Conservation (phyloP, 2,329 filamentous ascomycete genomes). For the Penicillium sp. region DNA sequence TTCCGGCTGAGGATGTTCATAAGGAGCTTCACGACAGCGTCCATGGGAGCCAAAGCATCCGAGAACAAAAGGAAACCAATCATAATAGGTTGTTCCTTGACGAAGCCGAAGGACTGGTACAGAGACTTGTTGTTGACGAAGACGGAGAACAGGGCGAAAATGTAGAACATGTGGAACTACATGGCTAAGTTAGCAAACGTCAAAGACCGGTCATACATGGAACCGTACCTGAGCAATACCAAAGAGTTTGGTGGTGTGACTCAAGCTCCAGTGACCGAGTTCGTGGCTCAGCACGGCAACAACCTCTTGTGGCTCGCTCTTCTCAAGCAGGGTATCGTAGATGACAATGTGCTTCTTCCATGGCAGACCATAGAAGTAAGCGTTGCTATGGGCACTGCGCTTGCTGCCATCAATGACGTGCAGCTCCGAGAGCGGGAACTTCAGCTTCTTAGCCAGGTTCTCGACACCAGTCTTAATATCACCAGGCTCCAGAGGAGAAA, state of each 20-base stretch:
- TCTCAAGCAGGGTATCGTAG: slow-evolving; percentile 95
- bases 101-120: slow-evolving; percentile 87
- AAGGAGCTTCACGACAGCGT: slow-evolving; percentile 86
- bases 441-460: slow-evolving; percentile 70
- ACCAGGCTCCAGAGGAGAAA: slow-evolving; percentile 84
- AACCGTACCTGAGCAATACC: slow-evolving; percentile 69
- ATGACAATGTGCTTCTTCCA: slow-evolving; percentile 99
- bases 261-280: slow-evolving; percentile 93
- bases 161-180: slow-evolving; percentile 88
- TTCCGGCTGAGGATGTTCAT: slow-evolving; percentile 94
- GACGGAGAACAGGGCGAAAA: slow-evolving; percentile 92
- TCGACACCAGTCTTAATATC: slow-evolving; percentile 85
- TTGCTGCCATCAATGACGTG: slow-evolving; percentile 94
- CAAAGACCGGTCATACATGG: background rate
- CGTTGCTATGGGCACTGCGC: slow-evolving; percentile 81
- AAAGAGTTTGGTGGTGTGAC: slow-evolving; percentile 88
- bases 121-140: slow-evolving; percentile 94
- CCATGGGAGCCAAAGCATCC: slow-evolving; percentile 89
- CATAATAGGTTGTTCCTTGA: slow-evolving; percentile 77
- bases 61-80: slow-evolving; percentile 98
- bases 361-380: slow-evolving; percentile 93
- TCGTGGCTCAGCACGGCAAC: slow-evolving; percentile 93
- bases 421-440: slow-evolving; percentile 87
- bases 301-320: slow-evolving; percentile 86
- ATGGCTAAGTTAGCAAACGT: background rate